phyloP scores from a whole-genome alignment of 2,329 filamentous ascomycete species.

The Aulographum hederae region DNA sequence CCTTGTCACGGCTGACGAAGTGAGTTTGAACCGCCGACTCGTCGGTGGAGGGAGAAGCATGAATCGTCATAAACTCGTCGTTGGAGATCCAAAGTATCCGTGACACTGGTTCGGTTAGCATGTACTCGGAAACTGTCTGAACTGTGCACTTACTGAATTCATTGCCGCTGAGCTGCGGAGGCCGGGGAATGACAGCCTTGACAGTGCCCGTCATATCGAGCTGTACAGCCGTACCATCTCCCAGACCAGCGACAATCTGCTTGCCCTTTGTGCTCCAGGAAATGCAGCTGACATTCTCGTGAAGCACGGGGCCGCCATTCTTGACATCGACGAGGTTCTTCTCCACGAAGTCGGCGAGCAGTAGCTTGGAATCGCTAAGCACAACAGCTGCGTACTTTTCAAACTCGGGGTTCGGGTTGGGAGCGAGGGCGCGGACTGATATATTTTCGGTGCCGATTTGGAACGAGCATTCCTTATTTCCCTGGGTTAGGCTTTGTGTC shows the following conservation, averaged over 20 bases:
- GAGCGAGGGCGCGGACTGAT: constrained; percentile 52
- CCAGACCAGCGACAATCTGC: constrained; percentile 73
- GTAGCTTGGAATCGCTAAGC: constrained; percentile 59
- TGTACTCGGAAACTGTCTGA: background rate
- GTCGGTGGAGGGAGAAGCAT: constrained; percentile 45
- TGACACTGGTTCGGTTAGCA: constrained; percentile 36
- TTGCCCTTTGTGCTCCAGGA: constrained; percentile 91
- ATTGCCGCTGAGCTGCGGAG: constrained; percentile 43
- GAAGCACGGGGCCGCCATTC: constrained; percentile 45
- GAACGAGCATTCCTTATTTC: constrained; percentile 48
- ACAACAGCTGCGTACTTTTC: constrained; percentile 66
- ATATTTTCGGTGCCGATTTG: constrained; percentile 62
- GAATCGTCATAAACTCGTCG: constrained; percentile 61
- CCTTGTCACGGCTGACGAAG: constrained; percentile 51
- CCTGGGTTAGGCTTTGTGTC: constrained; percentile 46
- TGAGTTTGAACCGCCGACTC: constrained; percentile 43
- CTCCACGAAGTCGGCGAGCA: constrained; percentile 65
- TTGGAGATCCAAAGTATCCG: constrained; percentile 81
- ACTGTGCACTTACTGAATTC: constrained; percentile 43
- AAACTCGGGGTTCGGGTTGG: constrained; percentile 61
- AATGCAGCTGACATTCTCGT: constrained; percentile 59
- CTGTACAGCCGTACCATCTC: constrained; percentile 62
- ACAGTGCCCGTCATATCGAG: constrained; percentile 57
- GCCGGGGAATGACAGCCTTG: constrained; percentile 64
- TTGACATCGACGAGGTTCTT: constrained; percentile 36